Evolutionary conservation across 495 filamentous ascomycete genomes (phyloP).

Genomic region (Neurospora pannonica): DNA sequence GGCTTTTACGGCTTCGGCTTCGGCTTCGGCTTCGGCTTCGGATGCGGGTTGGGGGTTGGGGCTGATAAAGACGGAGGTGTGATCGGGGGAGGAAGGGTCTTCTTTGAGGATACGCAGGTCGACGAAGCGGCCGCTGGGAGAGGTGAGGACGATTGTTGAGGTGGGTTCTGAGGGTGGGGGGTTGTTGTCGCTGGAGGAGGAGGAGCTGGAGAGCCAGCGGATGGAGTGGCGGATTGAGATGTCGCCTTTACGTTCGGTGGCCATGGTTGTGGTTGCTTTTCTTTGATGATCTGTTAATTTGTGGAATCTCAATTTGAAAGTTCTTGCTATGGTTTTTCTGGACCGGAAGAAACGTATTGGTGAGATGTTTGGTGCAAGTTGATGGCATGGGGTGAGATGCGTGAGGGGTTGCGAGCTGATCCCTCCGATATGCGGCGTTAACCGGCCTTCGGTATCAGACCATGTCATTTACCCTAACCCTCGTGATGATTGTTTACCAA

Average conservation of each 20-base stretch:
- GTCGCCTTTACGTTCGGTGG: conserved; percentile 1
- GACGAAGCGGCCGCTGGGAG: conserved; percentile 36
- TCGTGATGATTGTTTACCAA: background rate
- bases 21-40: conserved; percentile 3
- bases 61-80: background rate
- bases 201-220: conserved; percentile 30
- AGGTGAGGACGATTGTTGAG: conserved; percentile 39
- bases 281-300: no score
- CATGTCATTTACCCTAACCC: background rate
- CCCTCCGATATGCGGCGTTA: background rate
- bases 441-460: background rate
- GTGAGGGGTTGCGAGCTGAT: background rate
- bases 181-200: conserved; percentile 10
- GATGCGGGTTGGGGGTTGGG: background rate
- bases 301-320: no score
- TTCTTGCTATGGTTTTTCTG: no score
- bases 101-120: conserved; percentile 34
- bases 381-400: background rate
- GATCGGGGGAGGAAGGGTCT: background rate
- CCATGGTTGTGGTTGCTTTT: background rate
- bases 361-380: background rate
- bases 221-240: conserved; percentile 34
- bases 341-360: background rate
- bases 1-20: conserved; percentile 3
- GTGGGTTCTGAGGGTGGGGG: conserved; percentile 23